These are phyloP conservation scores for Xylariaceae sp. DNA, from an alignment of 2,329 filamentous ascomycete species.

Conservation along the genomic window DNA sequence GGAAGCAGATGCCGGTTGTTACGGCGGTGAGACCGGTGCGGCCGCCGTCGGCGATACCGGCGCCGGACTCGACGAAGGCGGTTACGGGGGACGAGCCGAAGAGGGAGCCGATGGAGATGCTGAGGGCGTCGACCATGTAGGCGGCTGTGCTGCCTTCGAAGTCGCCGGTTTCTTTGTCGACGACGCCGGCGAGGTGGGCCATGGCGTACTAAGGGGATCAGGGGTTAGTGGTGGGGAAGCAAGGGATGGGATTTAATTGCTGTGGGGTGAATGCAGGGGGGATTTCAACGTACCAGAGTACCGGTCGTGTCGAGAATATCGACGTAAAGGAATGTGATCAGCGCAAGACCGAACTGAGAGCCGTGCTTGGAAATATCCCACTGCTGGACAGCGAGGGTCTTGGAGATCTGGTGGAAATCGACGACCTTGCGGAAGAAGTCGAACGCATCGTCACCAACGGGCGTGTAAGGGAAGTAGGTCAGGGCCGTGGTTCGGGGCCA, in stretches of 20 bases:
- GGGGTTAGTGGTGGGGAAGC: not conserved
- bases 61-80: slow-evolving; percentile 83
- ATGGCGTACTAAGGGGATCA: slow-evolving; percentile 59
- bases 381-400: slow-evolving; percentile 64
- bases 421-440: slow-evolving; percentile 87
- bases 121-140: slow-evolving; percentile 75
- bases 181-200: slow-evolving; percentile 75
- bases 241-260: not conserved
- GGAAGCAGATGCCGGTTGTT: slow-evolving; percentile 73
- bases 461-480: slow-evolving; percentile 74
- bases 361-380: slow-evolving; percentile 67
- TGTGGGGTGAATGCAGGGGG: not conserved
- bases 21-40: slow-evolving; percentile 81
- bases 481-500: slow-evolving; percentile 74
- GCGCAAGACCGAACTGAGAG: slow-evolving; percentile 72
- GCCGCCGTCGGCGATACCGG: slow-evolving; percentile 82
- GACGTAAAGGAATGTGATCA: slow-evolving; percentile 86
- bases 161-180: slow-evolving; percentile 77
- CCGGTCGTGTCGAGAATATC: slow-evolving; percentile 85
- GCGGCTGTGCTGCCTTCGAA: slow-evolving; percentile 81
- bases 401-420: slow-evolving; percentile 71
- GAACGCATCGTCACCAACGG: slow-evolving; percentile 64
- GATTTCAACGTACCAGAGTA: slow-evolving; percentile 47
- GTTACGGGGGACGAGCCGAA: slow-evolving; percentile 77
- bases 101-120: slow-evolving; percentile 72